Percentiles rank a stretch among this genome's conserved stretches.
phyloP scores from a whole-genome alignment of 208 protist species.

The Naegleria lovaniensis region DNA sequence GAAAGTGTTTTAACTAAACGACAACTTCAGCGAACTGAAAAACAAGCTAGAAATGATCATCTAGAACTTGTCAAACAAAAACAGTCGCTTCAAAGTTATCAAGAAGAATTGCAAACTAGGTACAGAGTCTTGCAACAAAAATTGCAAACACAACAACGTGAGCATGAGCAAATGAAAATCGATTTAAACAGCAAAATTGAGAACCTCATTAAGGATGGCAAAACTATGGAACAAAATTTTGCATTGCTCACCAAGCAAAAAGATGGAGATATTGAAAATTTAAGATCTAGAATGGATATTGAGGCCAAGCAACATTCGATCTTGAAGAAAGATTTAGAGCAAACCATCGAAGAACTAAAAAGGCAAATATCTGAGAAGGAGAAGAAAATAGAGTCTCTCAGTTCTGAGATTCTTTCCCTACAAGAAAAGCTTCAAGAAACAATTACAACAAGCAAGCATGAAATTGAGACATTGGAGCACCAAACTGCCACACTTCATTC shows the following conservation, averaged over 20 bases:
- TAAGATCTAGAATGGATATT: neutral
- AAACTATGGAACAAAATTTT: neutral
- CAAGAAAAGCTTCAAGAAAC: neutral
- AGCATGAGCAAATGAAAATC: neutral
- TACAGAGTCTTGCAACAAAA: neutral
- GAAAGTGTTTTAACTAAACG: neutral
- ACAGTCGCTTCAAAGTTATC: neutral
- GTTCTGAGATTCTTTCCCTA: neutral
- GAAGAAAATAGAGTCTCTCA: neutral
- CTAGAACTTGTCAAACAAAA: neutral
- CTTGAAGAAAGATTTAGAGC: neutral
- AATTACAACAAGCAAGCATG: neutral
- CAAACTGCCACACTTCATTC: neutral
- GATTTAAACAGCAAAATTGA: neutral
- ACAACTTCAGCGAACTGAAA: neutral
- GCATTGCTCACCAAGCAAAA: neutral
- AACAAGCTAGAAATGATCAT: neutral
- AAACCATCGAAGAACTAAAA: neutral
- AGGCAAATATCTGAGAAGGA: neutral
- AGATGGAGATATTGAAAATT: neutral
- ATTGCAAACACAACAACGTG: neutral
- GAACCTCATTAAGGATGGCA: neutral
- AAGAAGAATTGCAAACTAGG: neutral
- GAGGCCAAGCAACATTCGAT: neutral
- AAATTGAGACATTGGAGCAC: neutral